Base-by-base conservation (phyloP, 805 yeast genomes). In the Hanseniaspora vineae region DNA sequence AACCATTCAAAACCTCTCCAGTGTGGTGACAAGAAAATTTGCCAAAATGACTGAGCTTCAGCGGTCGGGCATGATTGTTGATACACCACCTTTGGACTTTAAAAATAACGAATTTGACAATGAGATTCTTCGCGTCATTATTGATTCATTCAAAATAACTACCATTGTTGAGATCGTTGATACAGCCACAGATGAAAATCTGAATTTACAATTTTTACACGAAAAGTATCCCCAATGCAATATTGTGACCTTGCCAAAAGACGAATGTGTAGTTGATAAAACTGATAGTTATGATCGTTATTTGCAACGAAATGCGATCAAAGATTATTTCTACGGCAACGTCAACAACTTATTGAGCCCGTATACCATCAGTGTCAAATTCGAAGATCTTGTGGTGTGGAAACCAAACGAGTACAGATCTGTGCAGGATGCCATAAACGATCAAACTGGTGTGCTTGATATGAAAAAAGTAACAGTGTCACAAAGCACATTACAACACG, bases 271-370 rank as follows among this genome's bases (percentile, higher is more conserved):
- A 32, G 83, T 83, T 9, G 85, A 84, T 31, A 71, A 76, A 31
- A 90, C 83, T 50, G 90, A 81, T 47, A 68, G 76, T 12, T 87
- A 70, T 59, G 68, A 72, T 35, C 72, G 97, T 57, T 76, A 80
- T 35, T 47, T 74, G 19, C 97, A 90, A 61, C 86, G 88, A 56
- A 72, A 77, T 40, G 69, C 81, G 5, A 87, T 90, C 47, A 78
- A 79, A 58, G 94, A 89, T 58, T 92, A 92, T 62, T 92, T 92
- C 57, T 87, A 92, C 59, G 98, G 98, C 2, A 75, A 75, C 6
- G 65, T 72, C 17, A 19, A 40, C 5, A 72, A 72, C 42, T 73
- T 77, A 4, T 70, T 92, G 46, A 81, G 94, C 17, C 97, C 99
- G 2, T 89, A 80, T 62, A 84, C 94, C 5, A 76, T 87, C 1